Conservation (phyloP, 768 basidiomycete genomes). For the Russula sp. region DNA sequence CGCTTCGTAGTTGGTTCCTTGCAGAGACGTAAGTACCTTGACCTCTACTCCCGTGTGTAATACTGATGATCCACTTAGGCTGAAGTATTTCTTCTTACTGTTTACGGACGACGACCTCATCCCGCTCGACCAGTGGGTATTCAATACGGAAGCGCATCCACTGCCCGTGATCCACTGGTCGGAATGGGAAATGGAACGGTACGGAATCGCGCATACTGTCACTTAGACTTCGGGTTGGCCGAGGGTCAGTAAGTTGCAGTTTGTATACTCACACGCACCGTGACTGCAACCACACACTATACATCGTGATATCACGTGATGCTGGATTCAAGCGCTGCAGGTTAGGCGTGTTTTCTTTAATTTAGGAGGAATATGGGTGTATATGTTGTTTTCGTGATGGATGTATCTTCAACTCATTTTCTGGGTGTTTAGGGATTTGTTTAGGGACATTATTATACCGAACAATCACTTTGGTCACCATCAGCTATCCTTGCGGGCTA, state of each 20-base stretch:
- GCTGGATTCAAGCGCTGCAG: neutral
- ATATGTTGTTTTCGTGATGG: neutral
- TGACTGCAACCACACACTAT: too few species aligned
- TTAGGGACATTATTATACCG: too few species aligned
- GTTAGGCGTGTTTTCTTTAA: neutral
- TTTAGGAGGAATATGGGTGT: neutral
- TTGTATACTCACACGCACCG: too few species aligned
- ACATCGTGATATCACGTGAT: neutral
- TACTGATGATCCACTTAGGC: conserved; percentile 36
- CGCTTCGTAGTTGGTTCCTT: conserved; percentile 46
- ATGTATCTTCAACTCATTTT: neutral
- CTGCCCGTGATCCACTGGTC: conserved; percentile 69
- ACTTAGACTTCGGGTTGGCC: neutral
- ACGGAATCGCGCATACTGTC: conserved; percentile 36
- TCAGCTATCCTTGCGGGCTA: too few species aligned
- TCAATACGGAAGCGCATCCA: conserved; percentile 68
- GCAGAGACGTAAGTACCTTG: conserved; percentile 47
- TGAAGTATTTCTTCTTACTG: conserved; percentile 71
- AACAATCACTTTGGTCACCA: too few species aligned
- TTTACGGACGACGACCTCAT: conserved; percentile 63
- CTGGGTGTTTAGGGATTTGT: neutral
- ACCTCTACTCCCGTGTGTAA: neutral
- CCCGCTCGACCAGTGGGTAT: conserved; percentile 45
- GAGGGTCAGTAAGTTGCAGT: too few species aligned
- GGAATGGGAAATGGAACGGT: conserved; percentile 46